Evolutionary conservation across 345 rosid genomes (phyloP).

Genomic region (Camelina hispida): DNA sequence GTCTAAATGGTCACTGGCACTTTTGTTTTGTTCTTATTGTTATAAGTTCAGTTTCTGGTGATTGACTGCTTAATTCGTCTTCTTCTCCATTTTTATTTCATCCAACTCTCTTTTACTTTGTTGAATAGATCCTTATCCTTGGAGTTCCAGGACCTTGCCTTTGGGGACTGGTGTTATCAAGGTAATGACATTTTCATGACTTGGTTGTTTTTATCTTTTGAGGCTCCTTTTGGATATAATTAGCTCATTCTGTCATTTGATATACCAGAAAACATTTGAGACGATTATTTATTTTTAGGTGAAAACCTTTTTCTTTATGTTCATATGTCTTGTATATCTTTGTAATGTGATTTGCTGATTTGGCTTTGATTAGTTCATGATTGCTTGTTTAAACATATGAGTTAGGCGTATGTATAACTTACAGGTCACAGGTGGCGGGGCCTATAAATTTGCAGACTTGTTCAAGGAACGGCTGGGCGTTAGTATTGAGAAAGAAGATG

Average conservation of each 20-base stretch:
- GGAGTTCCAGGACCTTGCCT: slow-evolving; percentile 46
- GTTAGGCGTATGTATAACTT: slow-evolving; percentile 5
- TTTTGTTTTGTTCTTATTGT: neutral
- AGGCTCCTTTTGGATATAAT: neutral
- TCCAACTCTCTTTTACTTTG: neutral
- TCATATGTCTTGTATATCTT: slow-evolving; percentile 3
- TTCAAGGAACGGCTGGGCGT: slow-evolving; percentile 96
- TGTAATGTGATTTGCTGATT: slow-evolving; percentile 11
- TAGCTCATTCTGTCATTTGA: slow-evolving; percentile 18
- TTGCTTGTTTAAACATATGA: slow-evolving; percentile 17
- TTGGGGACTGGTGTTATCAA: slow-evolving; percentile 49
- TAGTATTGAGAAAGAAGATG: slow-evolving; percentile 98
- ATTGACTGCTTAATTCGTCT: neutral
- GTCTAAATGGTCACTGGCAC: neutral
- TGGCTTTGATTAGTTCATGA: slow-evolving; percentile 16
- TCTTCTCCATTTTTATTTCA: neutral
- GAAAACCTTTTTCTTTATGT: neutral
- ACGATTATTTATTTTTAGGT: slow-evolving; percentile 1
- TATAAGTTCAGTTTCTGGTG: neutral
- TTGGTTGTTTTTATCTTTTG: slow-evolving; percentile 10
- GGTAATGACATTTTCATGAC: slow-evolving; percentile 29
- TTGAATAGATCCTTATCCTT: slow-evolving; percentile 46
- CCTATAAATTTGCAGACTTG: slow-evolving; percentile 86
- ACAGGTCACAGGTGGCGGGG: slow-evolving; percentile 99
- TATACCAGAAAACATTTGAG: neutral